Evolutionary conservation across 2,329 filamentous ascomycete genomes (phyloP), one percentile per base, ranked within the genome.

Genomic region (Pseudogymnoascus sp.): DNA sequence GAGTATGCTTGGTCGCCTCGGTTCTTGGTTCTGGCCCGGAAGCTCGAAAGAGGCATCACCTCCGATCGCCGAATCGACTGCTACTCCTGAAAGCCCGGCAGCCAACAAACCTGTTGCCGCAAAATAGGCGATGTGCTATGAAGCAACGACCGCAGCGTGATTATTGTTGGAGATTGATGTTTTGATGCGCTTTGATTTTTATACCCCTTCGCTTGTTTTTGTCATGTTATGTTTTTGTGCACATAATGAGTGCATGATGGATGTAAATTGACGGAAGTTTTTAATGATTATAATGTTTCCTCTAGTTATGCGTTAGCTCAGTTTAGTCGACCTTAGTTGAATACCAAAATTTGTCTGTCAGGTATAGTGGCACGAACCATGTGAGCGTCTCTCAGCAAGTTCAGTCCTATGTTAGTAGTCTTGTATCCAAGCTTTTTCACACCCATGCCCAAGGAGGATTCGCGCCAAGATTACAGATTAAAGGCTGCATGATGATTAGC

Each of bases 121-220:
- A 2, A 52, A 52, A 30, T 52, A 52, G 26, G n/a, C 30, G 45
- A 9, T 18, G 23, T 30, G n/a, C 45, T 30, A 52, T 52, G 45
- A 52, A 52, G 45, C 45, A 30, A 52, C 45, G 45, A 26, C 45
- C 45, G 9, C n/a, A 30, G 45, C 9, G 26, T 52, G 45, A 52
- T 52, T 52, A 52, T 19, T 52, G 45, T 52, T 28, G 39, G 38
- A 52, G 45, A 52, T 52, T 52, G 23, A 52, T 52, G 45, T 52
- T 52, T 52, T 52, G 45, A 52, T 52, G 45, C 45, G 26, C 12
- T 52, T 52, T 48, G 45, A 18, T 52, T 52, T 52, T 52, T 52
- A 52, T 52, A 52, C 45, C 45, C 45, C 45, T 52, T 52, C 45
- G 45, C 26, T 52, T 52, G 45, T 52, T 52, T 52, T 52, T 52